Evolutionary conservation across 768 basidiomycete species (phyloP), one percentile per base, ranked within the genome.

Genomic region (Rhizopogon rudus): DNA sequence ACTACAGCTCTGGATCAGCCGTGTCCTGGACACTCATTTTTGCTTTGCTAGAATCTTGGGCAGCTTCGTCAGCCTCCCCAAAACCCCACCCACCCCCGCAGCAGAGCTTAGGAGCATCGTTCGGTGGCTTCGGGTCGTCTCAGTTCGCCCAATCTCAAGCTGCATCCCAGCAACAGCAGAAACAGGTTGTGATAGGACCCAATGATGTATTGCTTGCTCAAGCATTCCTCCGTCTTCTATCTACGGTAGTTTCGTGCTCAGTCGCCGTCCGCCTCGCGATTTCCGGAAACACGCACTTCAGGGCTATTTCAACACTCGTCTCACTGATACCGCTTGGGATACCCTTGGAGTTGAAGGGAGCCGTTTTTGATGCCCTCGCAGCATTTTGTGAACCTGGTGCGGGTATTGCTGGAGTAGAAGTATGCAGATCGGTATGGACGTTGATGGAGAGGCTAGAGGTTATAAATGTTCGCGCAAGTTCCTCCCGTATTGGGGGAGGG

Each of bases 291-390:
- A 78, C 80, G 1, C 84, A 87, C 28, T 91, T 93, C 72, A 84
- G 87, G 44, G 91, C 91, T 0, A 83, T 96, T 57, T 86, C 86
- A 1, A 88, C 89, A 0, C 74, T 96, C 3, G 78, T 94, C 33
- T 81, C 85, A 0, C 80, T 96, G 33, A 80, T 93, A 48, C 88
- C 89, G 2, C 77, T 91, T 1, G 79, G 86, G 10, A 79, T 94
- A n/a, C 91, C 93, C 1, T 76, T 95, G n/a, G 91, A 95, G 62
- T 77, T 96, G 49, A 96, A 96, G 61, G 93, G 91, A 5, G 83
- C 88, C 0, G 73, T 94, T 3, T 90, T 94, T 59, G 83, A 90
- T 41, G 82, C 91, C 0, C 74, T 95, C 7, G 81, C 88, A 6
- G 84, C 91, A 1, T 95, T 96, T 71, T 90, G 91, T 57, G 79